A percentile compares a stretch with the other conserved stretches of the same genome.
Evolutionary conservation across 2,329 filamentous ascomycete species (phyloP).

Genomic region (Paecilomyces sp.): DNA sequence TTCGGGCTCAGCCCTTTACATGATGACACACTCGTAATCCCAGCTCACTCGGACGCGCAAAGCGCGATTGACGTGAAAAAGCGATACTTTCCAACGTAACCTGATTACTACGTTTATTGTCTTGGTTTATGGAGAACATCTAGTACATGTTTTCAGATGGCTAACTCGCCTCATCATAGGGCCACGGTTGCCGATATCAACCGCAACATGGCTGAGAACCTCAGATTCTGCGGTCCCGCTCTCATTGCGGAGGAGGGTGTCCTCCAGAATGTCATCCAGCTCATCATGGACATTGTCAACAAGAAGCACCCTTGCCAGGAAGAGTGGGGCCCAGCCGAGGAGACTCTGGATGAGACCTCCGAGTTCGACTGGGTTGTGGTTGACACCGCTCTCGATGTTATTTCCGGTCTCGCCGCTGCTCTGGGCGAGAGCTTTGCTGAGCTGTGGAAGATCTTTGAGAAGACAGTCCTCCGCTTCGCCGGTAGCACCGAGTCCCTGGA

Average conservation of each 20-base stretch:
- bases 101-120: constrained; percentile 29
- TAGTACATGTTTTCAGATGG: constrained; percentile 12
- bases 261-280: constrained; percentile 68
- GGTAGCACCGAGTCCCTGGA: constrained; percentile 80
- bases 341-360: constrained; percentile 70
- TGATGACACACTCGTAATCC: constrained; percentile 96
- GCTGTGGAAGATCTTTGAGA: constrained; percentile 94
- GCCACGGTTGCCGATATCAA: constrained; percentile 91
- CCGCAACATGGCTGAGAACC: constrained; percentile 80
- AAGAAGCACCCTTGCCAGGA: constrained; percentile 90
- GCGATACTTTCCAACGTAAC: constrained; percentile 51
- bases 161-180: constrained; percentile 49
- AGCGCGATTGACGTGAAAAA: constrained; percentile 80
- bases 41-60: constrained; percentile 98
- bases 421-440: constrained; percentile 75
- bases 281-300: constrained; percentile 71
- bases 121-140: constrained; percentile 13
- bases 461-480: constrained; percentile 80
- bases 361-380: constrained; percentile 98
- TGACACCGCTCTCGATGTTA: constrained; percentile 86
- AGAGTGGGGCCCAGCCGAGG: constrained; percentile 70
- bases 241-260: constrained; percentile 68
- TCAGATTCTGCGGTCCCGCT: constrained; percentile 85
- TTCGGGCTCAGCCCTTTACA: constrained; percentile 28
- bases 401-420: constrained; percentile 75